A percentile compares a stretch with the other conserved stretches of the same genome.
phyloP scores from a whole-genome alignment of 225 moss, liverwort and hornwort genomes.

The Physcomitrium patens region DNA sequence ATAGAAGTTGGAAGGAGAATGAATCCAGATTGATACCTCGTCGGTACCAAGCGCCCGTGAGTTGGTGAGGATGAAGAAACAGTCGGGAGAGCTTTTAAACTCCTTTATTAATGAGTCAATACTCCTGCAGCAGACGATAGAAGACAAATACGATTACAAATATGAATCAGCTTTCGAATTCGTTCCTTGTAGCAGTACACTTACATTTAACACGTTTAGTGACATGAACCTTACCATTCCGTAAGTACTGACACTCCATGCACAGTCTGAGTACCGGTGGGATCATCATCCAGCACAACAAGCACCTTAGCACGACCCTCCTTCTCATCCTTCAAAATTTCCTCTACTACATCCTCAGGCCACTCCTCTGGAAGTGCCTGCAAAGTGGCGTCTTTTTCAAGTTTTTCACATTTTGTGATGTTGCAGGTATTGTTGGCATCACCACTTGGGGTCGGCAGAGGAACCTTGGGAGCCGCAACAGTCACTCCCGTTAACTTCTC shows the following conservation, averaged over 20 bases:
- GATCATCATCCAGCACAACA: conserved; percentile 93
- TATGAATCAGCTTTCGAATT: not conserved
- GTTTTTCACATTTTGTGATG: conserved; percentile 37
- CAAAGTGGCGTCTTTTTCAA: conserved; percentile 67
- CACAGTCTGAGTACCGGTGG: conserved; percentile 98
- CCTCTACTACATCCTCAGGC: conserved; percentile 76
- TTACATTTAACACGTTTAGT: not conserved
- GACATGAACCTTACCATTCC: conserved; percentile 65
- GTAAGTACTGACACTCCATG: conserved; percentile 89
- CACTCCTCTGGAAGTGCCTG: conserved; percentile 78
- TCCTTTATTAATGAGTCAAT: conserved; percentile 69
- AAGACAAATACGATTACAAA: not conserved
- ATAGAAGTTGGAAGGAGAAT: conserved; percentile 12
- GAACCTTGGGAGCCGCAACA: conserved; percentile 51
- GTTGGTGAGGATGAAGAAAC: conserved; percentile 94
- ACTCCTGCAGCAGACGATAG: conserved; percentile 51
- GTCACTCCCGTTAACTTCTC: conserved; percentile 79
- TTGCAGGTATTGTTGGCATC: conserved; percentile 25
- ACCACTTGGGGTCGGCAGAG: conserved; percentile 26
- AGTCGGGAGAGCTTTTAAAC: conserved; percentile 62
- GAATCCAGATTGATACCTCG: conserved; percentile 52
- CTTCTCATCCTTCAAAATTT: conserved; percentile 64
- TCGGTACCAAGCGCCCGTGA: conserved; percentile 77
- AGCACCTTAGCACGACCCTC: conserved; percentile 81
- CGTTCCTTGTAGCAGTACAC: not conserved